phyloP scores from a whole-genome alignment of 73 alveolate species.

The Paramecium tetraurelia region DNA sequence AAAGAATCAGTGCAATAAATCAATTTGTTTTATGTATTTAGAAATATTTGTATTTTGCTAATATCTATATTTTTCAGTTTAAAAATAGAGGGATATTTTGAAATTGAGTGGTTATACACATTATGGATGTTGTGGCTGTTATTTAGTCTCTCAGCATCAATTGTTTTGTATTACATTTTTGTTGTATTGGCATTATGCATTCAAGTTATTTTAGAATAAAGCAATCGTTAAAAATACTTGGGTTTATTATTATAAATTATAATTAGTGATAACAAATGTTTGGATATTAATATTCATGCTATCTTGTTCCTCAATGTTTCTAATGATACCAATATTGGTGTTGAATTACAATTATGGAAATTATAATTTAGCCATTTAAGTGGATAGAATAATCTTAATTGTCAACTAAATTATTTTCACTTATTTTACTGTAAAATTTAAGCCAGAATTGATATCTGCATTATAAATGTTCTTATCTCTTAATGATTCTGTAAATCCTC shows the following conservation, averaged over 20 bases:
- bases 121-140: background rate
- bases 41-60: background rate
- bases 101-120: background rate
- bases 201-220: background rate
- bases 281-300: background rate
- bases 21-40: background rate
- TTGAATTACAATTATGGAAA: background rate
- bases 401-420: background rate
- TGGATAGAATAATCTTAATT: background rate
- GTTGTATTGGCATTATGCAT: background rate
- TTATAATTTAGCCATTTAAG: background rate
- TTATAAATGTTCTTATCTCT: background rate
- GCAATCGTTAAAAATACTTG: background rate
- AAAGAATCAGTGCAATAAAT: background rate
- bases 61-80: background rate
- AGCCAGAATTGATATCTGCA: background rate
- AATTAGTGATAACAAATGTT: background rate
- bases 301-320: background rate
- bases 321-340: background rate
- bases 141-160: conserved; percentile 7
- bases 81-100: background rate
- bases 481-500: background rate
- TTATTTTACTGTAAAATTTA: background rate
- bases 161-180: background rate
- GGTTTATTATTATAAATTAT: background rate